phyloP scores from a whole-genome alignment of 108 stramenopile genomes.

The Fragilaria crotonensis region DNA sequence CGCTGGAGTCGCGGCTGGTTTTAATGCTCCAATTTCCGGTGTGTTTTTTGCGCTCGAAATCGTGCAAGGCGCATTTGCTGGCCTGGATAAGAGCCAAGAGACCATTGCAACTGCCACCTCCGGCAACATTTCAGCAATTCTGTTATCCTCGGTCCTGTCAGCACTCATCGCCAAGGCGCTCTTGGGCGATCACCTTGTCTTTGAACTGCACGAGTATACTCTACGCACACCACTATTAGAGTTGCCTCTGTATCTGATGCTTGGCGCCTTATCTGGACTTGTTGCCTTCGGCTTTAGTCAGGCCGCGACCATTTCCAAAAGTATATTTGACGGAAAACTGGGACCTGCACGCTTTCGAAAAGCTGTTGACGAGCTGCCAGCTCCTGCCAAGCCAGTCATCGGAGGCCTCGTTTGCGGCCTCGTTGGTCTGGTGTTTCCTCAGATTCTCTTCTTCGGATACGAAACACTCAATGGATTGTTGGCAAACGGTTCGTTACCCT shows the following conservation, averaged over 20 bases:
- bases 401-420: constrained; percentile 71
- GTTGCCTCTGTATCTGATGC: constrained; percentile 76
- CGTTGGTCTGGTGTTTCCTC: constrained; percentile 67
- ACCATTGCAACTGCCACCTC: constrained; percentile 15
- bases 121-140: constrained; percentile 62
- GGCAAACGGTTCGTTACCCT: constrained; percentile 40
- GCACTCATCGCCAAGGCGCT: constrained; percentile 65
- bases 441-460: constrained; percentile 91
- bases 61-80: constrained; percentile 47
- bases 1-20: constrained; percentile 89
- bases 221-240: constrained; percentile 73
- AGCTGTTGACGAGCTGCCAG: constrained; percentile 33
- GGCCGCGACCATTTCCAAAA: constrained; percentile 43
- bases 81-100: neutral
- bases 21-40: constrained; percentile 90
- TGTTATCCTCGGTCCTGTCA: constrained; percentile 65
- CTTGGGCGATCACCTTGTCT: constrained; percentile 67
- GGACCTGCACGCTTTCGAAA: constrained; percentile 45
- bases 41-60: constrained; percentile 92
- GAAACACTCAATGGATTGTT: constrained; percentile 85
- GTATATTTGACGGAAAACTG: constrained; percentile 45
- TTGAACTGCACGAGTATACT: constrained; percentile 43
- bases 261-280: constrained; percentile 70
- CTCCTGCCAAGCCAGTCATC: constrained; percentile 53
- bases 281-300: constrained; percentile 59